A percentile compares a stretch with the other conserved stretches of the same genome.
phyloP scores from a whole-genome alignment of 345 rosid species.

The Dimocarpus longan region DNA sequence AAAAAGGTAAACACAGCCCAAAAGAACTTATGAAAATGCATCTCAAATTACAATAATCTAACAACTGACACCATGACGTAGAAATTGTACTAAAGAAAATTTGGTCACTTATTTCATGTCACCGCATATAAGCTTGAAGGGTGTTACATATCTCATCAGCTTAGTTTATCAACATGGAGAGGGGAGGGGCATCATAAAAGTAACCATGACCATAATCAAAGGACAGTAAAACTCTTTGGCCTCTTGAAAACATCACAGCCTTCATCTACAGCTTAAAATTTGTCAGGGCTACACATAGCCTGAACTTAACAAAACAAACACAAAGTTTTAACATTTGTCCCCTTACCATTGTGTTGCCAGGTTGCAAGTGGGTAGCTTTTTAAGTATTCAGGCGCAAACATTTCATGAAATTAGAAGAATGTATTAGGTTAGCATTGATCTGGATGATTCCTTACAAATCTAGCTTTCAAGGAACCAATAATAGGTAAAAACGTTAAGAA shows the following conservation, averaged over 20 bases:
- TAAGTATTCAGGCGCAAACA: background rate
- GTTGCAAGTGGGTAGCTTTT: background rate
- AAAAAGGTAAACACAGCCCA: background rate
- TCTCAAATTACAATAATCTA: background rate
- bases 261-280: background rate
- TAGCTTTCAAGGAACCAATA: background rate
- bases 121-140: background rate
- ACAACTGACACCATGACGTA: background rate
- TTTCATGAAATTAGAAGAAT: background rate
- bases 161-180: background rate
- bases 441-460: background rate
- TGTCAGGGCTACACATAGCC: background rate
- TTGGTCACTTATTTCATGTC: background rate
- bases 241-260: background rate
- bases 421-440: background rate
- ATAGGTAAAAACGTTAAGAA: background rate
- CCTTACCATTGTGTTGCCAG: background rate
- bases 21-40: background rate
- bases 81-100: background rate
- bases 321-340: background rate
- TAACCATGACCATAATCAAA: background rate
- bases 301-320: background rate
- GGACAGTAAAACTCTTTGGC: background rate
- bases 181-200: background rate
- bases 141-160: background rate